These are phyloP conservation scores for Ceriops zippeliana DNA, from an alignment of 345 rosid genomes.

Conservation along the genomic window DNA sequence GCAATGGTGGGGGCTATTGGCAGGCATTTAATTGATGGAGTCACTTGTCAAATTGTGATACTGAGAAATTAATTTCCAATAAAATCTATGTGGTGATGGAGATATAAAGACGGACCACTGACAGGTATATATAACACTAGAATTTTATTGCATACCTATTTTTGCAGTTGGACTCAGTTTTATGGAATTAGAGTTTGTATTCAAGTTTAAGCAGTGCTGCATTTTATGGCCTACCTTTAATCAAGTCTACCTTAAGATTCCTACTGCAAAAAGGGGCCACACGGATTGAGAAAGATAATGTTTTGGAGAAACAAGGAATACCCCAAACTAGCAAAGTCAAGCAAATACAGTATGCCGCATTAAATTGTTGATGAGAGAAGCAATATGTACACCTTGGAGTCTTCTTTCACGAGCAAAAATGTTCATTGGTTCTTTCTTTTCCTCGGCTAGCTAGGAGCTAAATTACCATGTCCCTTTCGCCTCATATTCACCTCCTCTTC, in stretches of 20 bases:
- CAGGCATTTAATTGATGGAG: conserved; percentile 3
- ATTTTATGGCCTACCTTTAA: conserved; percentile 6
- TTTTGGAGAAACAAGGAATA: conserved; percentile 17
- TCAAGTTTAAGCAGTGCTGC: conserved; percentile 19
- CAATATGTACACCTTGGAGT: conserved; percentile 7
- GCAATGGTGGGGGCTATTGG: conserved; percentile 21
- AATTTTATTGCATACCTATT: no score
- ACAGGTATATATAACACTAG: background rate
- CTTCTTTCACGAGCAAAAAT: conserved; percentile 14
- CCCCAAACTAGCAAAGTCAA: conserved; percentile 13
- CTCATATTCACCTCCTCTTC: background rate
- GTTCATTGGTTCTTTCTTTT: no score
- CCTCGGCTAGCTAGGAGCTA: no score
- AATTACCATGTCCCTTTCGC: no score
- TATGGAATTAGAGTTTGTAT: background rate
- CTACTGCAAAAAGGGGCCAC: conserved; percentile 15
- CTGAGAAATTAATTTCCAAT: background rate
- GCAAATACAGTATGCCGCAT: conserved; percentile 16
- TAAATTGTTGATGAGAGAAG: conserved; percentile 24
- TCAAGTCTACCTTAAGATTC: conserved; percentile 26
- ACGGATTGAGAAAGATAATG: conserved; percentile 3
- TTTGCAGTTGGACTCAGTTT: background rate
- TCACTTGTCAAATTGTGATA: background rate
- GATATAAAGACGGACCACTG: background rate
- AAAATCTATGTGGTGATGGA: background rate